These are phyloP conservation scores for Sporothrix curviconia DNA, from an alignment of 2,329 filamentous ascomycete species.

Conservation along the genomic window DNA sequence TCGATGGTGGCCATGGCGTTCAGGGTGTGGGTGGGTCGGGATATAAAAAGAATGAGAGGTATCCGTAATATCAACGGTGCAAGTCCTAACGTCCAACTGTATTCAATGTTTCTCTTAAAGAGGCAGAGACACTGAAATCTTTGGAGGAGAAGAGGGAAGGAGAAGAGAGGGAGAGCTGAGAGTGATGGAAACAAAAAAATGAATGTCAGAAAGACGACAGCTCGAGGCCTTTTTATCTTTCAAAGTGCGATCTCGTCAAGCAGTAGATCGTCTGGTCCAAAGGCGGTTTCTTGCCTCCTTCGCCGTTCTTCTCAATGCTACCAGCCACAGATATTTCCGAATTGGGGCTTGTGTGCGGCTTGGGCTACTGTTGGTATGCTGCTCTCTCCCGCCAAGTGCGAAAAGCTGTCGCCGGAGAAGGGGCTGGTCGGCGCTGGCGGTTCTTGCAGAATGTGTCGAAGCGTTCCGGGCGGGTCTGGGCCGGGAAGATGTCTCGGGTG, in stretches of 20 bases:
- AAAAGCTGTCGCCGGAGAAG: background rate
- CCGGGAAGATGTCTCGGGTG: background rate
- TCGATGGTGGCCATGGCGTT: slow-evolving; percentile 26
- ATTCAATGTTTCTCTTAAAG: slow-evolving; percentile 2
- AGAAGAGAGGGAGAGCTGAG: background rate
- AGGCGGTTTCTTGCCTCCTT: background rate
- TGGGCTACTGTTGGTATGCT: background rate
- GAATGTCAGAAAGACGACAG: background rate
- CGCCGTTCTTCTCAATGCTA: slow-evolving; percentile 5
- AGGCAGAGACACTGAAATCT: background rate
- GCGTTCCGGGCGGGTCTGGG: background rate
- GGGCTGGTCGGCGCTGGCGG: background rate
- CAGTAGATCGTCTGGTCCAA: background rate
- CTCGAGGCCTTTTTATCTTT: slow-evolving; percentile 4
- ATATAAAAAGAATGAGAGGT: background rate
- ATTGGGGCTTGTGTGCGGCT: background rate
- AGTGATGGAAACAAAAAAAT: background rate
- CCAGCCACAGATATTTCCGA: slow-evolving; percentile 8
- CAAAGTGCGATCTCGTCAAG: background rate
- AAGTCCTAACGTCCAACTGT: background rate
- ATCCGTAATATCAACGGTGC: background rate
- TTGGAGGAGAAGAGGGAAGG: background rate
- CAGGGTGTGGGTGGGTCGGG: background rate
- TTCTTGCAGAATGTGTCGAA: background rate
- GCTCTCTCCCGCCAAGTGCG: background rate